Evolutionary conservation across 345 rosid species (phyloP), one percentile per base, ranked within the genome.

Genomic region (Hibiscus syriacus): DNA sequence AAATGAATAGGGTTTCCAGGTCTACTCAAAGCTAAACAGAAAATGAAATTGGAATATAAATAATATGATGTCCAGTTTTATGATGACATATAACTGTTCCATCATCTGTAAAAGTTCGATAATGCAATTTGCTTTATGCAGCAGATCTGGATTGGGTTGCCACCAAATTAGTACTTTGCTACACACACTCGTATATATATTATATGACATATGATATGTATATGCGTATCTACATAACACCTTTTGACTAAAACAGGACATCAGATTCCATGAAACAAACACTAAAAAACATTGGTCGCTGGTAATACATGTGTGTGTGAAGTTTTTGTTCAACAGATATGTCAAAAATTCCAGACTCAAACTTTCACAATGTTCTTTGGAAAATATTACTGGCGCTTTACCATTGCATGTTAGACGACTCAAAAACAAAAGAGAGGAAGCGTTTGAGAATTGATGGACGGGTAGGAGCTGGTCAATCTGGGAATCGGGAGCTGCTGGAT

Each of bases 221-320:
- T n/a, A n/a, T n/a, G n/a, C n/a, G n/a, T n/a, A n/a, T n/a, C n/a
- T 11, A 16, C n/a, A 26, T 4, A 16, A 16, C 14, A 23, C 6
- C 64, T 68, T 68, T 68, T 68, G 71, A 68, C 71, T 41, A 39
- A n/a, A 68, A 68, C 71, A 68, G 54, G 54, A 55, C 26, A 17
- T 53, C 56, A 53, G 48, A 16, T 63, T 63, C 67, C 54, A 16
- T 25, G 23, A 16, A 39, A 39, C 1, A 39, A 19, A 3, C 39
- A 38, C 29, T 53, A 20, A 6, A 41, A 22, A 16, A 43, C 1
- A 25, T 8, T 6, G 16, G 29, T 10, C 48, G 2, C 3, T 6
- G 2, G 7, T 12, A 61, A 61, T 20, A n/a, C n/a, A n/a, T n/a
- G n/a, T n/a, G n/a, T n/a, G n/a, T n/a, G n/a, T n/a, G n/a, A n/a